Base-by-base conservation (phyloP, 371 early-diverging fungal species). In the Rhizomucor pusillus region DNA sequence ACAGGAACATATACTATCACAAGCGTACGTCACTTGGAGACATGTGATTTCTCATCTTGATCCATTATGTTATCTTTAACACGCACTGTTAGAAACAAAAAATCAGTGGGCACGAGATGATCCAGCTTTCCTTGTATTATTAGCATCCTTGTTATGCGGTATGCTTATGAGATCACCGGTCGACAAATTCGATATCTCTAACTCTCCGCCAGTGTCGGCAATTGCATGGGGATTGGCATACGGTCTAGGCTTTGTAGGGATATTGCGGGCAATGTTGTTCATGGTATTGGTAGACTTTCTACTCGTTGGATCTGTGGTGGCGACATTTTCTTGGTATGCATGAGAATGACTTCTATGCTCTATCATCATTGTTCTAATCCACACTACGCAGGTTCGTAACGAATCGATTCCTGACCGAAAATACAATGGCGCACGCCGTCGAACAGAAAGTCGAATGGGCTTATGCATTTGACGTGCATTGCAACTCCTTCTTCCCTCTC, bases 61-160 rank as follows among this genome's bases (percentile, higher is more conserved):
- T 37, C 29, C 5, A 24, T 9, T 47, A 9, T 9, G 14, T 3
- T 43, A 18, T 41, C 18, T 12, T 29, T 9, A 43, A 29, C 25
- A 25, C 29, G 25, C 13, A 4, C 11, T 50, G 39, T 47, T 62
- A 92, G 92, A 95, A 75, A 94, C 94, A 29, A 95, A 95, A 62
- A 95, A 93, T 69, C 92, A 91, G 53, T 95, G 94, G 94, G 90
- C 94, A 29, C 62, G 95, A 54, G 95, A 95, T 60, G 95, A 95
- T 72, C 94, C 95, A 14, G 94, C 94, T 10, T 94, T 93, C 60
- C 65, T 92, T 44, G 83, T 92, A 16, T 56, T 92, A 20, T 57
- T 88, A 9, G 73, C 82, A 18, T 59, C 77, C 20, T 69, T 77
- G 20, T 66, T 89, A 24, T 69, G 79, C n/a, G 52, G 89, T 87